Conservation (phyloP, 163 green algal species). For the Chloromonas sp. region DNA sequence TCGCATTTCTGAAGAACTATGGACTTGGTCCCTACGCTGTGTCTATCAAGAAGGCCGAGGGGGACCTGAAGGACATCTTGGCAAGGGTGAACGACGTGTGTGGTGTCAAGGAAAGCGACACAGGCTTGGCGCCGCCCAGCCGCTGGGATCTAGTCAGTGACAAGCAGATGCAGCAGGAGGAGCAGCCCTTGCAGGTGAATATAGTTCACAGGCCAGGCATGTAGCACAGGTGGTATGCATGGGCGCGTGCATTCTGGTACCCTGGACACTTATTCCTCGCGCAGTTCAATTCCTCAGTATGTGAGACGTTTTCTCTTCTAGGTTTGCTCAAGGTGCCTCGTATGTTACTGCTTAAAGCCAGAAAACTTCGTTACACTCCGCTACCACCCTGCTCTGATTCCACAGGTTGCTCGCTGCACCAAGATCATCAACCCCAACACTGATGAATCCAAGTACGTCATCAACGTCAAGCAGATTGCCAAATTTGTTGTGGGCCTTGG, state of each 20-base stretch:
- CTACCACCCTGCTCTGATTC: neutral
- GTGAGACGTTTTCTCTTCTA: neutral
- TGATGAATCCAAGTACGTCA: slow-evolving; percentile 98
- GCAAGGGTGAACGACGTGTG: slow-evolving; percentile 90
- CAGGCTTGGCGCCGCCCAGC: slow-evolving; percentile 87
- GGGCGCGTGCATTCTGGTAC: too few species aligned
- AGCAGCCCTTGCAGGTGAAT: slow-evolving; percentile 77
- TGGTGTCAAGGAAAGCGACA: slow-evolving; percentile 98
- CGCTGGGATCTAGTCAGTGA: slow-evolving; percentile 97
- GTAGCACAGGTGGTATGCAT: too few species aligned
- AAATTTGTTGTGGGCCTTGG: slow-evolving; percentile 99
- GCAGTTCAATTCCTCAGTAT: neutral
- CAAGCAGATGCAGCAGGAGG: slow-evolving; percentile 92
- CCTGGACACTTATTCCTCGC: too few species aligned
- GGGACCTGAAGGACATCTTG: slow-evolving; percentile 86
- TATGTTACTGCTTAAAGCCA: too few species aligned
- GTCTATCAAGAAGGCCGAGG: slow-evolving; percentile 86
- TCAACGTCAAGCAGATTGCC: slow-evolving; percentile 99
- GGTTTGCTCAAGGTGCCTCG: too few species aligned
- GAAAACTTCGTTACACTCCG: too few species aligned
- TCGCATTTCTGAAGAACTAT: slow-evolving; percentile 87
- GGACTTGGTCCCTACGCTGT: slow-evolving; percentile 87
- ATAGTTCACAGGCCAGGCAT: neutral
- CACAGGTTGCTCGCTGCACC: slow-evolving; percentile 92
- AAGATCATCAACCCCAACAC: slow-evolving; percentile 99